Evolutionary conservation across 2,329 filamentous ascomycete species (phyloP).

Genomic region (Neocucurbitaria cava): DNA sequence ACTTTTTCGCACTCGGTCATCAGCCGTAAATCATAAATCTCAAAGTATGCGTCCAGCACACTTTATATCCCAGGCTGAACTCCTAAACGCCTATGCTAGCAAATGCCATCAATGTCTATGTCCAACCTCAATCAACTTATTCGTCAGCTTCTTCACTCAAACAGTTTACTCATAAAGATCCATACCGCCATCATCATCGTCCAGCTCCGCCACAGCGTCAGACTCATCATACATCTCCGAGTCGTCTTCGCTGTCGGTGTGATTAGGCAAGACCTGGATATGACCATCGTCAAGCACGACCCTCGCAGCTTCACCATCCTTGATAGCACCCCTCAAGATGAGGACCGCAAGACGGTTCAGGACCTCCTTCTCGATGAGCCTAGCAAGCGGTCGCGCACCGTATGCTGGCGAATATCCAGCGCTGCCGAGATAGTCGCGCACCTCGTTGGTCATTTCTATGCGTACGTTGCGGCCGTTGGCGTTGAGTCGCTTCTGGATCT

Average conservation of each 20-base stretch:
- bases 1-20: constrained; percentile 7
- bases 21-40: constrained; percentile 11
- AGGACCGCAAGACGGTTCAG: constrained; percentile 92
- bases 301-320: constrained; percentile 81
- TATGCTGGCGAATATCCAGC: constrained; percentile 96
- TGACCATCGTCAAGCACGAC: constrained; percentile 82
- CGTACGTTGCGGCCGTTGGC: constrained; percentile 83
- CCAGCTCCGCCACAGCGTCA: constrained; percentile 74
- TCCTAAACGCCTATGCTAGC: constrained; percentile 18
- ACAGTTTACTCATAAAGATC: constrained; percentile 70
- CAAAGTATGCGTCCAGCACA: constrained; percentile 4
- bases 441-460: constrained; percentile 84
- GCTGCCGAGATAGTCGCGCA: constrained; percentile 89
- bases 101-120: constrained; percentile 1
- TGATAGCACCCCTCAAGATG: constrained; percentile 83
- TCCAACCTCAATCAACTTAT: not conserved
- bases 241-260: constrained; percentile 73
- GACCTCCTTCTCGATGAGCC: constrained; percentile 96
- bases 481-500: constrained; percentile 90
- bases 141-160: not conserved
- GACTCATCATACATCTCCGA: constrained; percentile 78
- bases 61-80: not conserved
- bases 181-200: constrained; percentile 61
- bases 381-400: constrained; percentile 84
- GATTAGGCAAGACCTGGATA: constrained; percentile 83